Evolutionary conservation across 768 basidiomycete species (phyloP).

Genomic region (Butyriboletus loyo): DNA sequence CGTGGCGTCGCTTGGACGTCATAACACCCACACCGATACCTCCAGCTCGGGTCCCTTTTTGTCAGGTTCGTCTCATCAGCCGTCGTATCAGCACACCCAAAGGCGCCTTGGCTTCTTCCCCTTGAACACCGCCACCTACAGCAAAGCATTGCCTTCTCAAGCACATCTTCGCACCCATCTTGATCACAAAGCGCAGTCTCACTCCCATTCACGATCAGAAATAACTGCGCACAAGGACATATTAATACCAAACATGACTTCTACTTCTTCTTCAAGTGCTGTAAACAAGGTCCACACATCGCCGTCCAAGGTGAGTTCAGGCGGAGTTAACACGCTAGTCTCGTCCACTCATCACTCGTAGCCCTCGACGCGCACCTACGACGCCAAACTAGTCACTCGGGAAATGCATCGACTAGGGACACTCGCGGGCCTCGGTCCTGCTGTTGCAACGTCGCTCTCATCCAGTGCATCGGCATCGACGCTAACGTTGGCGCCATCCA

Average conservation of each 20-base stretch:
- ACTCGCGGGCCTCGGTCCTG: slow-evolving; percentile 51
- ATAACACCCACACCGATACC: slow-evolving; percentile 9
- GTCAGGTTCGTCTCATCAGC: slow-evolving; percentile 17
- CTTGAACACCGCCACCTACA: slow-evolving; percentile 40
- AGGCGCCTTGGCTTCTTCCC: slow-evolving; percentile 27
- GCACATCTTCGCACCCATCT: slow-evolving; percentile 26
- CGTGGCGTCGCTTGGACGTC: slow-evolving; percentile 3
- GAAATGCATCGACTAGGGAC: slow-evolving; percentile 84
- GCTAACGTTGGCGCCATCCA: slow-evolving; percentile 40
- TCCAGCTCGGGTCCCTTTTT: slow-evolving; percentile 11
- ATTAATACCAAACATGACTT: slow-evolving; percentile 23
- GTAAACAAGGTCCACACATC: slow-evolving; percentile 32
- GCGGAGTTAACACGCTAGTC: slow-evolving; percentile 17
- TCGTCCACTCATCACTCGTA: slow-evolving; percentile 27
- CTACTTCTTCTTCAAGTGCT: slow-evolving; percentile 24
- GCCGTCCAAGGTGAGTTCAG: slow-evolving; percentile 33
- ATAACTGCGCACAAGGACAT: slow-evolving; percentile 22
- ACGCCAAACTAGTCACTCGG: slow-evolving; percentile 73
- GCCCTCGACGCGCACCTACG: slow-evolving; percentile 70
- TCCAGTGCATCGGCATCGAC: slow-evolving; percentile 47
- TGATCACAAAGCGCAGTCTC: slow-evolving; percentile 35
- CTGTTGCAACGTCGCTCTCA: slow-evolving; percentile 35
- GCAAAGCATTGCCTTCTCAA: slow-evolving; percentile 26
- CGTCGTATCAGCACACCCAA: slow-evolving; percentile 34
- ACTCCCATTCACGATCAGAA: slow-evolving; percentile 39